Evolutionary conservation across 441 rosid species (phyloP).

Genomic region (Euphorbia celastroides): DNA sequence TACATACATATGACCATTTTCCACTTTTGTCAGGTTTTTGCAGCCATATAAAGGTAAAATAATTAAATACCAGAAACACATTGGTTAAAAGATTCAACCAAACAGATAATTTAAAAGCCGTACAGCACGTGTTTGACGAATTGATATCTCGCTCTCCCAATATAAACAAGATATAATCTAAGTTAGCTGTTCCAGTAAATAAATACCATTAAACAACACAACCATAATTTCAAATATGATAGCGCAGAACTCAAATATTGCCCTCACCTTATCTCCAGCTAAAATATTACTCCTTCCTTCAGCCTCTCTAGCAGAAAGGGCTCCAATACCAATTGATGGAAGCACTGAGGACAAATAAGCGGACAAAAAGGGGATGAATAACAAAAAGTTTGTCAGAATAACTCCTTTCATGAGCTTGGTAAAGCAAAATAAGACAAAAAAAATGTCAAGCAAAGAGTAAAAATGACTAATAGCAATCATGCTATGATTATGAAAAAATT

Average conservation of each 20-base stretch:
- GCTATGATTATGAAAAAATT: not conserved
- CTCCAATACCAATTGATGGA: constrained; percentile 86
- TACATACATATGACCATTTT: too few relatives aligned
- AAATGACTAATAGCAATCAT: not conserved
- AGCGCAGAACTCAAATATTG: not conserved
- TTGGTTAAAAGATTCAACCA: not conserved
- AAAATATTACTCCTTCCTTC: constrained; percentile 85
- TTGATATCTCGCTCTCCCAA: not conserved
- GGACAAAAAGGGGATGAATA: constrained; percentile 12
- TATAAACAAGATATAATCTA: constrained; percentile 4
- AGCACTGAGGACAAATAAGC: constrained; percentile 43
- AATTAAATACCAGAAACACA: not conserved
- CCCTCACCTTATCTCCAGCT: constrained; percentile 73
- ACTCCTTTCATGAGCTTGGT: not conserved
- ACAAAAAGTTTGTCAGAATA: constrained; percentile 8
- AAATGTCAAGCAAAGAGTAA: not conserved
- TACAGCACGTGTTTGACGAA: not conserved
- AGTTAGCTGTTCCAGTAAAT: not conserved
- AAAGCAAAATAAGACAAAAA: not conserved
- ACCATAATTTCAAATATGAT: not conserved
- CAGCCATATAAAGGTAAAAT: not conserved
- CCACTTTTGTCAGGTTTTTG: not conserved
- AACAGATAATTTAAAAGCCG: not conserved
- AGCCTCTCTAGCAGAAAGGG: constrained; percentile 92
- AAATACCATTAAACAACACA: not conserved